phyloP scores from a whole-genome alignment of 805 yeast genomes.

The Myxozyma neotropica region DNA sequence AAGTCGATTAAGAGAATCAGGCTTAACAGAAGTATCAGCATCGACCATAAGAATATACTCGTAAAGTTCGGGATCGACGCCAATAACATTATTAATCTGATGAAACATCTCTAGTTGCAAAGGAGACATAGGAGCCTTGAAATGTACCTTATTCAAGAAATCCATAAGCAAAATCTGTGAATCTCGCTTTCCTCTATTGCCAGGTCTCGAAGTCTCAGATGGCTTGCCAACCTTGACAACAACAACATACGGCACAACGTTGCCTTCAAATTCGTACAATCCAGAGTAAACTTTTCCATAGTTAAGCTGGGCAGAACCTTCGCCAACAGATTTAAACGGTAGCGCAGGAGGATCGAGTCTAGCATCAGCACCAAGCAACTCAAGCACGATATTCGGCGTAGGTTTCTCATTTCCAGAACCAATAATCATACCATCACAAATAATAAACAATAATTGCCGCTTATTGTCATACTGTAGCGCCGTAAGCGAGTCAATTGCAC shows the following conservation, averaged over 20 bases:
- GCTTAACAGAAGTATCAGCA: slow-evolving; percentile 61
- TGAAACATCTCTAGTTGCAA: slow-evolving; percentile 58
- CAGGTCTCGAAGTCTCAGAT: slow-evolving; percentile 54
- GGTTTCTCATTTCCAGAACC: slow-evolving; percentile 62
- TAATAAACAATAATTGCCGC: slow-evolving; percentile 56
- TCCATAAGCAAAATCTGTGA: slow-evolving; percentile 62
- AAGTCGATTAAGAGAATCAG: slow-evolving; percentile 58
- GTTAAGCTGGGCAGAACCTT: slow-evolving; percentile 60
- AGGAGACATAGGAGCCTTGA: slow-evolving; percentile 61
- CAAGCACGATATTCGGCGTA: slow-evolving; percentile 58
- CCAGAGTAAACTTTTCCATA: slow-evolving; percentile 67
- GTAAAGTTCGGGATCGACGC: slow-evolving; percentile 62
- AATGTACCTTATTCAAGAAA: slow-evolving; percentile 60
- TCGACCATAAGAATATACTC: slow-evolving; percentile 61
- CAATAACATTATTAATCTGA: slow-evolving; percentile 59
- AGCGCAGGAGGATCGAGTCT: slow-evolving; percentile 54
- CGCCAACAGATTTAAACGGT: slow-evolving; percentile 62
- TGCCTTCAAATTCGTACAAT: slow-evolving; percentile 58
- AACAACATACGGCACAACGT: slow-evolving; percentile 55
- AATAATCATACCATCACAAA: slow-evolving; percentile 60
- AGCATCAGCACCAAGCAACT: slow-evolving; percentile 49
- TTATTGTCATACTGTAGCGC: slow-evolving; percentile 59
- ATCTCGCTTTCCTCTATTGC: slow-evolving; percentile 68
- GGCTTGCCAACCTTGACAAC: slow-evolving; percentile 62
- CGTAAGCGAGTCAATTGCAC: slow-evolving; percentile 61